Evolutionary conservation across 768 basidiomycete genomes (phyloP).

Genomic region (Xanthoconium stramineum): DNA sequence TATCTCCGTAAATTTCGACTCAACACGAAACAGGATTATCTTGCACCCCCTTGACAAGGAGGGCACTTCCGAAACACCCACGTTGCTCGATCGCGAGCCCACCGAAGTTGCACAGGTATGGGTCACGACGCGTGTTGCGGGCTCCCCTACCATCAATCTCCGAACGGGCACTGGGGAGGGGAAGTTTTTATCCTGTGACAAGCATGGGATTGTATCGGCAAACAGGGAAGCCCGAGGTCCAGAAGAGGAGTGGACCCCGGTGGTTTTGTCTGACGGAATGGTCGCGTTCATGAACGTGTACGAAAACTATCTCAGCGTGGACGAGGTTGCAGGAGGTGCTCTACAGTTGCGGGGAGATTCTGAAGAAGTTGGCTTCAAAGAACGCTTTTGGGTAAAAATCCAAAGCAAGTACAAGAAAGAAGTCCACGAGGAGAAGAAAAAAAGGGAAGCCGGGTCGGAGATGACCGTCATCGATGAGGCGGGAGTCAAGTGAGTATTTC

Average conservation of each 20-base stretch:
- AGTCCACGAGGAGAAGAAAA: constrained; percentile 72
- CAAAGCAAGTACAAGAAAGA: constrained; percentile 88
- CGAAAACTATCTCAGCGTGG: constrained; percentile 81
- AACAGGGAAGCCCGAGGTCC: constrained; percentile 88
- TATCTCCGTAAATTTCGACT: constrained; percentile 73
- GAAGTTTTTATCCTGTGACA: constrained; percentile 87
- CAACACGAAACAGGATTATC: constrained; percentile 71
- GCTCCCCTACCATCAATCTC: constrained; percentile 79
- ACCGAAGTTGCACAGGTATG: constrained; percentile 87
- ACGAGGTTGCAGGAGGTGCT: constrained; percentile 82
- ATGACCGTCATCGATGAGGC: constrained; percentile 65
- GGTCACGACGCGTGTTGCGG: constrained; percentile 85
- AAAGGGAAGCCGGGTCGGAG: constrained; percentile 54
- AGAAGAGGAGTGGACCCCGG: constrained; percentile 92
- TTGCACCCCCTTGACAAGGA: constrained; percentile 64
- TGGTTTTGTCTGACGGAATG: constrained; percentile 80
- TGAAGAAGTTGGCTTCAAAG: constrained; percentile 80
- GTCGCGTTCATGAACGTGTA: constrained; percentile 86
- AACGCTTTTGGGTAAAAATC: constrained; percentile 86
- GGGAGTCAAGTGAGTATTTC: constrained; percentile 60
- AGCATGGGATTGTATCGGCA: constrained; percentile 78
- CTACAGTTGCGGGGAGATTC: constrained; percentile 79
- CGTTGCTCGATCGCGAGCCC: constrained; percentile 65
- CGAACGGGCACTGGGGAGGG: constrained; percentile 86
- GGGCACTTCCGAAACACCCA: constrained; percentile 40